Evolutionary conservation across 2,329 filamentous ascomycete genomes (phyloP), one percentile per base, ranked within the genome.

Genomic region (Colletotrichum sp.): DNA sequence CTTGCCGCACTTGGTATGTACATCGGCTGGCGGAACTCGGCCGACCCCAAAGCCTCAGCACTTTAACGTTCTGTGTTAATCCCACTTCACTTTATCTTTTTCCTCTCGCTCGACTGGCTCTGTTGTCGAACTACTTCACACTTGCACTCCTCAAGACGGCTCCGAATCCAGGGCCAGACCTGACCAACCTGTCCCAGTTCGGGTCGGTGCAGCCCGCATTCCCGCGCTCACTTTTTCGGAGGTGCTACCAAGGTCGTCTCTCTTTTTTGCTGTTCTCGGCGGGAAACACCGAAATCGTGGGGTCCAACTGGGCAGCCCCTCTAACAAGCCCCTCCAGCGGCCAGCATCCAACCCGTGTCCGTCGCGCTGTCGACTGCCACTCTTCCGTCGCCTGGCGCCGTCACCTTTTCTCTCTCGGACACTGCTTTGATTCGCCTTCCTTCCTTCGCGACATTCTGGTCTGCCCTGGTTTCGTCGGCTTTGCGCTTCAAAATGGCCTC

Each of bases 401-500:
- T 30, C 70, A 36, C 43, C 21, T 26, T 55, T 58, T 72, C 30
- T 62, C 26, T 48, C 18, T 21, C 55, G 7, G n/a, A 28, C 30
- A 24, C 34, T 24, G 62, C 36, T 55, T 30, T 62, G n/a, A n/a
- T 36, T 32, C 24, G 38, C n/a, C n/a, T 71, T 32, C 38, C 60
- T 34, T 43, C 61, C 26, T 48, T 69, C 32, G 52, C 28, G 48
- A 52, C 52, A 68, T 48, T 66, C 30, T 55, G 28, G 21, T 48
- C 34, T 30, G 21, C 34, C 13, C 55, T n/a, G 66, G 28, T 34
- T 64, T 36, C 48, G 43, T 69, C 43, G 12, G 9, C 48, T 26
- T 30, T 21, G 52, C 36, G 61, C 66, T 56, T 71, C 72, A 78
- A 48, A 71, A 87, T 86, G 85, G 80, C 83, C 77, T 85, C 87